A percentile compares a stretch with the other conserved stretches of the same genome.
Evolutionary conservation across 164 flowering plant species (phyloP).

Genomic region (Tetracentron sinense): DNA sequence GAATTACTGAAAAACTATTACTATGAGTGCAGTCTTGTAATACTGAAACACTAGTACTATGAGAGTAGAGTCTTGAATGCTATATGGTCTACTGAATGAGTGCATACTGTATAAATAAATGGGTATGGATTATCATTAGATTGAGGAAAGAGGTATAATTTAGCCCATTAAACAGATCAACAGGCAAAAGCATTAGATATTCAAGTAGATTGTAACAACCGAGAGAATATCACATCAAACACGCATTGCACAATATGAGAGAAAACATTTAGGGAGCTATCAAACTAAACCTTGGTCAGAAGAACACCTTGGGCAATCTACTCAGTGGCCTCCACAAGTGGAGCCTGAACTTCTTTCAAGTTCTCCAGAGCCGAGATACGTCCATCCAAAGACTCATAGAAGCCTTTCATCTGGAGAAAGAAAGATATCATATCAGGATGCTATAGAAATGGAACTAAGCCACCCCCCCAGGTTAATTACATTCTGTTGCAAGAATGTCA

Average conservation of each 20-base stretch:
- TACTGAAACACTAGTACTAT: no score
- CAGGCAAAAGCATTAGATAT: conserved; percentile 3
- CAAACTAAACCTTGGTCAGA: conserved; percentile 2
- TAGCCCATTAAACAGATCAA: no score
- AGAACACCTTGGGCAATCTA: conserved; percentile 18
- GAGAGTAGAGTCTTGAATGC: no score
- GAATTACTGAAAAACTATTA: no score
- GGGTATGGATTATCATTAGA: no score
- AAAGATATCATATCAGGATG: conserved; percentile 36
- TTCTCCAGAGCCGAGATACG: conserved; percentile 58
- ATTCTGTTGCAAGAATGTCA: background rate
- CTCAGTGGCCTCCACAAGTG: conserved; percentile 42
- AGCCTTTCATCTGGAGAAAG: no score
- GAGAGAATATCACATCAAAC: background rate
- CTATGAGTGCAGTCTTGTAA: no score
- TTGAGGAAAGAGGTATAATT: no score
- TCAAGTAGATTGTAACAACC: background rate
- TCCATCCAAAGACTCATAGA: conserved; percentile 46
- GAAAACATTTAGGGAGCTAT: background rate
- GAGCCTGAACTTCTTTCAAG: conserved; percentile 39
- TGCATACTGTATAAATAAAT: no score
- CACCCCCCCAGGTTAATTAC: background rate
- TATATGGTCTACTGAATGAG: no score
- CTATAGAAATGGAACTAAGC: background rate
- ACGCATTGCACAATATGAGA: background rate